These are phyloP conservation scores for Phytopythium ostracodes DNA, from an alignment of 352 stramenopile species.

Conservation along the genomic window DNA sequence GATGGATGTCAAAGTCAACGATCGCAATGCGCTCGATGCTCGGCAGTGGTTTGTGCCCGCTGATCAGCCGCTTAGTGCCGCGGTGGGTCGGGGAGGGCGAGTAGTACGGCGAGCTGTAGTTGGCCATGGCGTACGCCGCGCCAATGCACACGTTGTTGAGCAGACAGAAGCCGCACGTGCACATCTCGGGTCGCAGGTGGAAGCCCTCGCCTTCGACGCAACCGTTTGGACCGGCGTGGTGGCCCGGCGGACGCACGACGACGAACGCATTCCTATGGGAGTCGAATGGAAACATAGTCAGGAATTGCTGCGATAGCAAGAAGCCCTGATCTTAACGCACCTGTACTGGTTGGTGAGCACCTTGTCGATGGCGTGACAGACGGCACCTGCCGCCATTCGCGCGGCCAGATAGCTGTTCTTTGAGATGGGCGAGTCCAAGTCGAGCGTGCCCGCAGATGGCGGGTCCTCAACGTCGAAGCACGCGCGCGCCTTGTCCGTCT, in stretches of 20 bases:
- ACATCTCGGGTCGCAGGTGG: constrained; percentile 49
- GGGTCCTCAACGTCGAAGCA: constrained; percentile 47
- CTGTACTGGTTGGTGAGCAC: constrained; percentile 48
- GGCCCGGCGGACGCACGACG: constrained; percentile 48
- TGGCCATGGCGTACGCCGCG: constrained; percentile 49
- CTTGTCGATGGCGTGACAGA: constrained; percentile 64
- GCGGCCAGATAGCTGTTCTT: constrained; percentile 52
- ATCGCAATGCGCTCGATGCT: constrained; percentile 48
- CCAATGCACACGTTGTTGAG: constrained; percentile 72
- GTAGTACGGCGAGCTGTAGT: constrained; percentile 43
- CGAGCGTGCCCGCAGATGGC: constrained; percentile 44
- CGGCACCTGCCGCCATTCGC: constrained; percentile 46
- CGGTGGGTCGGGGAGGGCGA: constrained; percentile 6
- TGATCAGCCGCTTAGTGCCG: constrained; percentile 1
- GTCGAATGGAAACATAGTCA: neutral
- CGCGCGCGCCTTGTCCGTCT: constrained; percentile 41
- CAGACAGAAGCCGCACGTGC: constrained; percentile 60
- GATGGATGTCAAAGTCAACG: constrained; percentile 69
- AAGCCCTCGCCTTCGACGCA: constrained; percentile 53
- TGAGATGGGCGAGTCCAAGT: constrained; percentile 65
- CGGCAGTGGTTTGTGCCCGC: constrained; percentile 10
- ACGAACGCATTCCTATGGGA: constrained; percentile 52
- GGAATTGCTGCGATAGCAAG: too few species aligned
- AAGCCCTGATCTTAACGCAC: constrained; percentile 14
- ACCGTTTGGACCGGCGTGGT: constrained; percentile 58